A percentile compares a stretch with the other conserved stretches of the same genome.
These are phyloP conservation scores for Stachybotrys chlorohalonatus DNA, from an alignment of 2,329 filamentous ascomycete genomes.

Conservation along the genomic window DNA sequence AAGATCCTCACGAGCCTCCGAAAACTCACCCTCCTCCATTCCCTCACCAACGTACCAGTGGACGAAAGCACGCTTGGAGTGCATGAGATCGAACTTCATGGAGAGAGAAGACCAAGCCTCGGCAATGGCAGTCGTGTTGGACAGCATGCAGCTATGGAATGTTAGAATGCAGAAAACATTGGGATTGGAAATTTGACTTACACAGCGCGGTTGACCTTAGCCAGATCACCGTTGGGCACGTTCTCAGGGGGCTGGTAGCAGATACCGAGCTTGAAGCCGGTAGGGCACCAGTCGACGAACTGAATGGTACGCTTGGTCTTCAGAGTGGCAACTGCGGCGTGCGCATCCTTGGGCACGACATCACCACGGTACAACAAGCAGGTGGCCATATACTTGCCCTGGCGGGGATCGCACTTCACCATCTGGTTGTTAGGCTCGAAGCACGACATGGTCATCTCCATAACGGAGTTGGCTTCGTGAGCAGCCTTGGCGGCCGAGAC, in stretches of 20 bases:
- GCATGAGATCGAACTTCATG: conserved; percentile 99
- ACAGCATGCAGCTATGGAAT: conserved; percentile 76
- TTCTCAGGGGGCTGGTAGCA: conserved; percentile 97
- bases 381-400: conserved; percentile 99
- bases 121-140: conserved; percentile 96
- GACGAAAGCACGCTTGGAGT: conserved; percentile 99
- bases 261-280: conserved; percentile 99
- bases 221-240: conserved; percentile 93
- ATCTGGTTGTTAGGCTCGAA: conserved; percentile 99
- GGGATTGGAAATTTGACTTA: conserved; percentile 41
- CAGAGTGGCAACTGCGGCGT: conserved; percentile 84
- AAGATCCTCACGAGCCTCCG: conserved; percentile 95
- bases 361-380: conserved; percentile 97
- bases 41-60: conserved; percentile 99
- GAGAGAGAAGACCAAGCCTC: conserved; percentile 96
- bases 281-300: conserved; percentile 99
- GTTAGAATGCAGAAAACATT: conserved; percentile 13
- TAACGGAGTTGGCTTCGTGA: conserved; percentile 95
- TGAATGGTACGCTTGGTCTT: conserved; percentile 99
- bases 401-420: conserved; percentile 98
- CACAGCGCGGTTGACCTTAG: conserved; percentile 97
- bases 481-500: conserved; percentile 91
- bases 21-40: conserved; percentile 99
- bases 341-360: conserved; percentile 92
- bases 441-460: conserved; percentile 98